These are phyloP conservation scores for Pythium oligandrum DNA, from an alignment of 352 stramenopile genomes.

Conservation along the genomic window DNA sequence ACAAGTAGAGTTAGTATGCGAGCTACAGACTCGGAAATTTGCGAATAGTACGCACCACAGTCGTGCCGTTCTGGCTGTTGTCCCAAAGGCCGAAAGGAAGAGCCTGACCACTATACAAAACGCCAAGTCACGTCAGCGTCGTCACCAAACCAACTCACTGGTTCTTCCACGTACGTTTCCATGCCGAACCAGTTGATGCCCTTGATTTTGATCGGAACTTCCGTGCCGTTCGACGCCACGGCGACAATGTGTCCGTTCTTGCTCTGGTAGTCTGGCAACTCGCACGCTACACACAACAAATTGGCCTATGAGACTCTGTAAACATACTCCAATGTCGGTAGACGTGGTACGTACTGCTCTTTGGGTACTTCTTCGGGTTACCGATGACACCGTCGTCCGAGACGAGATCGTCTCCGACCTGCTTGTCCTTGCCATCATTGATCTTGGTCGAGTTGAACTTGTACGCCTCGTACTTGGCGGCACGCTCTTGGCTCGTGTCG, in stretches of 20 bases:
- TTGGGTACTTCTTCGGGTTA: conserved; percentile 56
- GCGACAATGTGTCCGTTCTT: conserved; percentile 53
- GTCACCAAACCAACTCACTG: background rate
- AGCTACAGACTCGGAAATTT: no score
- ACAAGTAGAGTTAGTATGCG: no score
- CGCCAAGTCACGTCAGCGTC: conserved; percentile 3
- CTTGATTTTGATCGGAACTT: conserved; percentile 45
- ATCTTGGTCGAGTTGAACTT: conserved; percentile 9
- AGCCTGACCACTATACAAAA: conserved; percentile 28
- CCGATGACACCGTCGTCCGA: conserved; percentile 53
- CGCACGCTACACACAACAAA: conserved; percentile 18
- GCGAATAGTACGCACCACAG: conserved; percentile 20
- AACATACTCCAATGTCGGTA: background rate
- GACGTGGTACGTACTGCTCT: conserved; percentile 3
- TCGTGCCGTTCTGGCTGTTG: conserved; percentile 54
- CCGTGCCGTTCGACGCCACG: conserved; percentile 43
- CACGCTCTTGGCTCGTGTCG: conserved; percentile 8
- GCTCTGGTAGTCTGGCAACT: conserved; percentile 56
- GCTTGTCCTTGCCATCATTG: conserved; percentile 16
- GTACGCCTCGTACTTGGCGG: conserved; percentile 4
- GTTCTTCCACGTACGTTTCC: conserved; percentile 29
- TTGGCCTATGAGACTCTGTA: conserved; percentile 1
- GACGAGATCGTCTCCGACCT: conserved; percentile 21
- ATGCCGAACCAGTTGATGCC: conserved; percentile 61
- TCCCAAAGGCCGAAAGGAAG: conserved; percentile 62